Base-by-base conservation (phyloP, 2,329 filamentous ascomycete genomes). In the Gaeumannomyces sp. region DNA sequence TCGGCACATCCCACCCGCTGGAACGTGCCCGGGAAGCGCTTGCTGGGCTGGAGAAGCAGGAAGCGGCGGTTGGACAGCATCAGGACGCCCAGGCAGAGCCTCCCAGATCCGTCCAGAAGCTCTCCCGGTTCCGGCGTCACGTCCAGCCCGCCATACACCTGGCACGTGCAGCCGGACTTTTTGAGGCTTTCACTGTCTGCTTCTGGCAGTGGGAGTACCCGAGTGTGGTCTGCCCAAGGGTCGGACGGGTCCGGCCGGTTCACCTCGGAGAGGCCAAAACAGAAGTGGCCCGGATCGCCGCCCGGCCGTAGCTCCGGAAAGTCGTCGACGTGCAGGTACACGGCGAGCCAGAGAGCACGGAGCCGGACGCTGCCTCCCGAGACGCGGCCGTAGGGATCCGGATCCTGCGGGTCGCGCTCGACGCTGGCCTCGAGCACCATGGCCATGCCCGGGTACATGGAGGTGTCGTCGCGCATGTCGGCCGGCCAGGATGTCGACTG, bases 281-380 rank as follows among this genome's bases (percentile, higher is more conserved):
- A 13, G 3, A 59, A 2, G 11, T 29, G n/a, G 27, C 57, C 57
- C 57, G 57, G 27, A 22, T 59, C 25, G 57, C 57, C 57, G 31
- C 19, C 57, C 31, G 25, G 7, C 57, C 25, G 57, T 25, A 59
- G 25, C 19, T 59, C 57, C 13, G 57, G 25, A 28, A 59, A 59
- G 57, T 59, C 57, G 57, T 29, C 57, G 57, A 29, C 57, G 27
- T 59, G 57, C 57, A 59, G 25, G 57, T 27, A 27, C 25, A 59
- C 57, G 8, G 25, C 57, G 57, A 59, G 57, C 57, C 57, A 59
- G 57, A 59, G 57, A 22, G 57, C 57, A 4, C 57, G 27, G 25
- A 59, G 57, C 14, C 57, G 57, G 57, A 59, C 10, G 10, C 10
- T 3, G 33, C 33, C 33, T 29, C 29, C 29, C 29, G 6, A 29